These are phyloP conservation scores for Drosera capensis DNA, from an alignment of 148 eudicot species.

Conservation along the genomic window DNA sequence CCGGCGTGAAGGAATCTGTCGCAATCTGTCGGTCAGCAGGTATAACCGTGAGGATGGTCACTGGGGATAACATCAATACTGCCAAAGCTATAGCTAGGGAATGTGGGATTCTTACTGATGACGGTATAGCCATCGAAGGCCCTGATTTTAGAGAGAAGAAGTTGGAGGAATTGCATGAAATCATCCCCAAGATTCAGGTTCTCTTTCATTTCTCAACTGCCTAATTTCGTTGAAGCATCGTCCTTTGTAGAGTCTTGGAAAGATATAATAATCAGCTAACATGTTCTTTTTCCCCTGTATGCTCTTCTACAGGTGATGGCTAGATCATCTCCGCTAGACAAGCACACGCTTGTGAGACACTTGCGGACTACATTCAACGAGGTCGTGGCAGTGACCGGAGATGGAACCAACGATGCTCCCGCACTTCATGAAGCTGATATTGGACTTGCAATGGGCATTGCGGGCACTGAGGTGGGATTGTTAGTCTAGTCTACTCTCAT, in stretches of 20 bases:
- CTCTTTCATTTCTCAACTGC: background rate
- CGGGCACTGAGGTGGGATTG: constrained; percentile 47
- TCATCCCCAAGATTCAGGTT: constrained; percentile 11
- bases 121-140: constrained; percentile 11
- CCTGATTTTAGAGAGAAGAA: constrained; percentile 8
- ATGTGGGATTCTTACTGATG: constrained; percentile 20
- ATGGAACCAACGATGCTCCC: constrained; percentile 63
- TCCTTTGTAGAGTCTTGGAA: background rate
- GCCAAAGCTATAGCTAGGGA: constrained; percentile 27
- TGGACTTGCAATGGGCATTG: constrained; percentile 61
- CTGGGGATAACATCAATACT: constrained; percentile 24
- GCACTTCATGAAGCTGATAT: constrained; percentile 60
- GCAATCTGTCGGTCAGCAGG: constrained; percentile 18
- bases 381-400: constrained; percentile 58
- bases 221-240: background rate
- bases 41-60: constrained; percentile 19
- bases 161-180: constrained; percentile 8
- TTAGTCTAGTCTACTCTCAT: background rate
- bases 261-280: background rate
- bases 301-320: constrained; percentile 45
- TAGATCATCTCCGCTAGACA: constrained; percentile 45
- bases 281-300: background rate
- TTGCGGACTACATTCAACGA: constrained; percentile 33
- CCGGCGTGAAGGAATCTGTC: constrained; percentile 23
- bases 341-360: constrained; percentile 34